Conservation (phyloP, 108 stramenopile genomes). For the Licmophora abbreviata region DNA sequence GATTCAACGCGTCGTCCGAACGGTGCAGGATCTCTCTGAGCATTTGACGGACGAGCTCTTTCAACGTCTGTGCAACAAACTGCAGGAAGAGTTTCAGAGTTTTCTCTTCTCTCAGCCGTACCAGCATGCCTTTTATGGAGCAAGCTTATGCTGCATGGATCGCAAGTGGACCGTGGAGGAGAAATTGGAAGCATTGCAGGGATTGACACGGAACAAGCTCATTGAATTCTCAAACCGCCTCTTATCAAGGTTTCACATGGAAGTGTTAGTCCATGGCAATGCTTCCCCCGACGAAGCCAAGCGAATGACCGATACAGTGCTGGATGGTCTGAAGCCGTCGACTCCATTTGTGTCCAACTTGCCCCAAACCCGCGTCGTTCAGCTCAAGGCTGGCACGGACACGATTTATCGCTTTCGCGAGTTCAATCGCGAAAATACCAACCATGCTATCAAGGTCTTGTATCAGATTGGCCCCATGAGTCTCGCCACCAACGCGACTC, state of each 20-base stretch:
- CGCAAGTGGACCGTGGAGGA: conserved; percentile 31
- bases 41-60: conserved; percentile 30
- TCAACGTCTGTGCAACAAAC: conserved; percentile 44
- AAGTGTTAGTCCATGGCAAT: conserved; percentile 73
- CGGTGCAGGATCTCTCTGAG: conserved; percentile 14
- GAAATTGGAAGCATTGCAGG: conserved; percentile 24
- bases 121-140: conserved; percentile 52
- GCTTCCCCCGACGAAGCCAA: conserved; percentile 40
- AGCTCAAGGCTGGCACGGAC: conserved; percentile 20
- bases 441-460: conserved; percentile 22
- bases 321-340: conserved; percentile 8
- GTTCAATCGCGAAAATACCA: conserved; percentile 44
- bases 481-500: conserved; percentile 22
- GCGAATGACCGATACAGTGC: conserved; percentile 15
- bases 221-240: conserved; percentile 29
- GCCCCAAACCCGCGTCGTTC: conserved; percentile 37
- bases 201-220: conserved; percentile 24
- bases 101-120: conserved; percentile 56
- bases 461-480: conserved; percentile 36
- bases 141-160: conserved; percentile 40
- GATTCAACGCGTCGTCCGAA: conserved; percentile 42
- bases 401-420: conserved; percentile 33
- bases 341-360: conserved; percentile 5
- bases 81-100: conserved; percentile 35
- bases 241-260: conserved; percentile 27